phyloP scores from a whole-genome alignment of 2,329 filamentous ascomycete species.

The Stemphylium vesicarium region DNA sequence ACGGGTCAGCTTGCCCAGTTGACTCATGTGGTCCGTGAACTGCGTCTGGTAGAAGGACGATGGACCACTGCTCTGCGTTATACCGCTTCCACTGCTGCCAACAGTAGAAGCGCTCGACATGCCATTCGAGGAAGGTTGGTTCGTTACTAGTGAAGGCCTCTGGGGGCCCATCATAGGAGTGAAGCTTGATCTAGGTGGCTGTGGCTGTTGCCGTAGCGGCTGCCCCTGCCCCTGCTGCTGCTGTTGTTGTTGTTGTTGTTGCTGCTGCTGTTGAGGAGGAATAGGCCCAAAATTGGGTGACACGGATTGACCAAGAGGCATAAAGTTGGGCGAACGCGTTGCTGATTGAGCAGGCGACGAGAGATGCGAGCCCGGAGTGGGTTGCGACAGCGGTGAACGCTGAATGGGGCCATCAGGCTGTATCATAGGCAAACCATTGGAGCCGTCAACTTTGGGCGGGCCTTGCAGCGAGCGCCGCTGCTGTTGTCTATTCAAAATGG shows the following conservation, averaged over 20 bases:
- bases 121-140: conserved; percentile 45
- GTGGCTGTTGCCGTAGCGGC: conserved; percentile 54
- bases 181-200: conserved; percentile 57
- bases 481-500: conserved; percentile 80
- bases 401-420: conserved; percentile 52
- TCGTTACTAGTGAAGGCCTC: conserved; percentile 46
- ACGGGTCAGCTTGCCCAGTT: conserved; percentile 82
- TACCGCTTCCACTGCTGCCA: conserved; percentile 45
- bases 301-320: conserved; percentile 64
- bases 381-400: conserved; percentile 76
- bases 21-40: conserved; percentile 93
- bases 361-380: conserved; percentile 80
- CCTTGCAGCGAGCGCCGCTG: conserved; percentile 75
- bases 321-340: conserved; percentile 67
- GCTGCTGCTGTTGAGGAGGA: conserved; percentile 51
- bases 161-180: conserved; percentile 52
- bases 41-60: conserved; percentile 78
- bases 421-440: conserved; percentile 49
- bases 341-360: conserved; percentile 67
- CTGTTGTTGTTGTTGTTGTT: conserved; percentile 43
- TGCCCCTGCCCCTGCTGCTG: conserved; percentile 50
- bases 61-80: conserved; percentile 49
- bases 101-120: conserved; percentile 46
- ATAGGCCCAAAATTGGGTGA: conserved; percentile 65
- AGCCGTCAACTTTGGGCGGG: conserved; percentile 71